Evolutionary conservation across 192 early-diverging fungal genomes (phyloP).

Genomic region (Hyaloraphidium curvatum): DNA sequence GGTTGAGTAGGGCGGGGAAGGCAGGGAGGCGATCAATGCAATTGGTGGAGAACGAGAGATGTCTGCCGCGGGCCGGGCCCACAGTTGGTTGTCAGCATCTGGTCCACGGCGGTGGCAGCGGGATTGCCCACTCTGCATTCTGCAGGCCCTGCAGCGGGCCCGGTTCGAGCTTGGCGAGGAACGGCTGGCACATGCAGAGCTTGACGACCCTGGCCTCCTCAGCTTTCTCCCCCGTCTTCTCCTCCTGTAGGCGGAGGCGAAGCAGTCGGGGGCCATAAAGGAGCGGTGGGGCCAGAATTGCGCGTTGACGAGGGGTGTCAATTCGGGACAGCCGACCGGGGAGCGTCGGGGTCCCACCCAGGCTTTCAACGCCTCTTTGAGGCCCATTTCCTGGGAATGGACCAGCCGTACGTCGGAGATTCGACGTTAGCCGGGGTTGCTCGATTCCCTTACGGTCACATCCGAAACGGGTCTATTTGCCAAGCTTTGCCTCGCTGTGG

Average conservation of each 20-base stretch:
- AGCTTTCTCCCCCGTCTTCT: conserved; percentile 14
- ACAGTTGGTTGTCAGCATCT: not conserved
- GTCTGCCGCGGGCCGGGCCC: conserved; percentile 9
- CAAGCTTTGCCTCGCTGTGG: too few species aligned
- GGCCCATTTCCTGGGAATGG: too few species aligned
- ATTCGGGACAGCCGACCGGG: not conserved
- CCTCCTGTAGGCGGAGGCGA: conserved; percentile 21
- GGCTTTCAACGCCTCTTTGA: conserved; percentile 10
- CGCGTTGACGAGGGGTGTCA: not conserved
- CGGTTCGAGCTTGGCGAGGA: conserved; percentile 33
- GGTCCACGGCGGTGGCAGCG: not conserved
- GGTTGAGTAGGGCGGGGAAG: not conserved
- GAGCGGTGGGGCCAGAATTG: not conserved
- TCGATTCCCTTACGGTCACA: too few species aligned
- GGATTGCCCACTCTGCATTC: conserved; percentile 18
- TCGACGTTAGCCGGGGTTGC: too few species aligned
- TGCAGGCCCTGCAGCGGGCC: conserved; percentile 19
- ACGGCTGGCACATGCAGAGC: conserved; percentile 23
- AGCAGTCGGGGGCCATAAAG: not conserved
- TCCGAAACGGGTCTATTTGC: too few species aligned
- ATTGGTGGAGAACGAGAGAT: conserved; percentile 30
- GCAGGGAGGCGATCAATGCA: conserved; percentile 23
- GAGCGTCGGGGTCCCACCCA: conserved; percentile 1
- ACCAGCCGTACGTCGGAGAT: too few species aligned
- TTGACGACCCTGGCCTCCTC: conserved; percentile 26